Evolutionary conservation across 176 grass and related monocot species (phyloP).

Genomic region (Eremochloa ophiuroides): DNA sequence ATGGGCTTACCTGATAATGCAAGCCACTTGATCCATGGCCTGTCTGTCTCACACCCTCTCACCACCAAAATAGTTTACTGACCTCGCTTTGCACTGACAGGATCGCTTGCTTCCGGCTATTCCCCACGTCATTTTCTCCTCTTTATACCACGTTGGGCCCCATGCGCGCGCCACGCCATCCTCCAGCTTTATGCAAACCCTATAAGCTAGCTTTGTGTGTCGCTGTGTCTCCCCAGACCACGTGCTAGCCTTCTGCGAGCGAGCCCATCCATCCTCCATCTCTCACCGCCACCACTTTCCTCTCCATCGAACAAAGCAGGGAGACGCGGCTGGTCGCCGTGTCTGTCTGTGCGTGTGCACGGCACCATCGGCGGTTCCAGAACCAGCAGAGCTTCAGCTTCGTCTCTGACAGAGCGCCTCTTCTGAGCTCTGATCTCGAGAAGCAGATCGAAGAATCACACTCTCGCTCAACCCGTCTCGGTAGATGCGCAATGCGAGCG

Average conservation of each 20-base stretch:
- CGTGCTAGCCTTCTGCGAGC: not conserved
- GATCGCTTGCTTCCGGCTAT: slow-evolving; percentile 33
- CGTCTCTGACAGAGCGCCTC: not conserved
- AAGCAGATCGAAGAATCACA: not conserved
- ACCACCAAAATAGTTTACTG: not conserved
- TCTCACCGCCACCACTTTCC: not conserved
- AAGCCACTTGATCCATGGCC: slow-evolving; percentile 48
- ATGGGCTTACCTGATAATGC: slow-evolving; percentile 44
- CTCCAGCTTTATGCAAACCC: slow-evolving; percentile 21
- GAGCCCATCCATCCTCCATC: not conserved
- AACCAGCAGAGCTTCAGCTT: not conserved
- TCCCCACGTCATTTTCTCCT: not conserved
- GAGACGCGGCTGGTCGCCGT: not conserved
- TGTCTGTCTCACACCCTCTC: not conserved
- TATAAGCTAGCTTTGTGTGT: slow-evolving; percentile 22
- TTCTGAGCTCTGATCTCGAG: too few relatives aligned
- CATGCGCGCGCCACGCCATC: slow-evolving; percentile 16
- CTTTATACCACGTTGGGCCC: slow-evolving; percentile 43
- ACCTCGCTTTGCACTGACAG: not conserved
- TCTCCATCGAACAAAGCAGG: slow-evolving; percentile 20
- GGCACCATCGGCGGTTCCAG: not conserved
- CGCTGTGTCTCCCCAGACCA: not conserved
- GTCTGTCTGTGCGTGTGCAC: not conserved
- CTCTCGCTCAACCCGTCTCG: not conserved
- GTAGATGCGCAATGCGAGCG: slow-evolving; percentile 50